phyloP scores from a whole-genome alignment of 495 filamentous ascomycete species.

The Lasiosphaeria hispida region DNA sequence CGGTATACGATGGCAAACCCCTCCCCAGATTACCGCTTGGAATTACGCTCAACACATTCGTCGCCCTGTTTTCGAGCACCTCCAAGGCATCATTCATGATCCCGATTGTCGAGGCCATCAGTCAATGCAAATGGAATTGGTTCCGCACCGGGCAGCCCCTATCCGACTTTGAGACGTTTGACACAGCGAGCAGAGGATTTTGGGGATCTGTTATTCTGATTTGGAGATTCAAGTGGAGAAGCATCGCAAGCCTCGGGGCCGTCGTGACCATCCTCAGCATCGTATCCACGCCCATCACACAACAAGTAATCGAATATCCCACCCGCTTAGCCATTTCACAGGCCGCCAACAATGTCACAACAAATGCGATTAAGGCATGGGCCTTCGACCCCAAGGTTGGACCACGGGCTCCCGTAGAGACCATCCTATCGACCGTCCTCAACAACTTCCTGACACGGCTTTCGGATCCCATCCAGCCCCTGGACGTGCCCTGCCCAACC shows the following conservation, averaged over 20 bases:
- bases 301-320: slow-evolving; percentile 11
- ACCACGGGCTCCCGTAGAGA: background rate
- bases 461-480: background rate
- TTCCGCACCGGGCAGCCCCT: slow-evolving; percentile 38
- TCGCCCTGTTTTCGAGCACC: slow-evolving; percentile 38
- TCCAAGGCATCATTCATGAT: slow-evolving; percentile 42
- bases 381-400: background rate
- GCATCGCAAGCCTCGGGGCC: slow-evolving; percentile 6
- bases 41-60: slow-evolving; percentile 25
- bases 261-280: slow-evolving; percentile 12
- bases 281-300: slow-evolving; percentile 15
- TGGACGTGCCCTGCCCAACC: background rate
- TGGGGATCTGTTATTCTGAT: slow-evolving; percentile 17
- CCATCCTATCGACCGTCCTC: background rate
- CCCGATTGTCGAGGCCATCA: slow-evolving; percentile 38
- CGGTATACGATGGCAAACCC: slow-evolving; percentile 6
- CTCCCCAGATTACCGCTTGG: slow-evolving; percentile 15
- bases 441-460: background rate
- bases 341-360: background rate
- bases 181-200: slow-evolving; percentile 33
- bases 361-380: background rate
- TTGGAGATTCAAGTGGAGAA: slow-evolving; percentile 11
- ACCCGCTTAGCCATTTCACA: background rate
- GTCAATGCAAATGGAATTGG: slow-evolving; percentile 49
- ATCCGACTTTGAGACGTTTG: slow-evolving; percentile 42